Percentiles rank a stretch among this genome's conserved stretches.
phyloP scores from a whole-genome alignment of 371 early-diverging fungal genomes.

The Mucor irregularis region DNA sequence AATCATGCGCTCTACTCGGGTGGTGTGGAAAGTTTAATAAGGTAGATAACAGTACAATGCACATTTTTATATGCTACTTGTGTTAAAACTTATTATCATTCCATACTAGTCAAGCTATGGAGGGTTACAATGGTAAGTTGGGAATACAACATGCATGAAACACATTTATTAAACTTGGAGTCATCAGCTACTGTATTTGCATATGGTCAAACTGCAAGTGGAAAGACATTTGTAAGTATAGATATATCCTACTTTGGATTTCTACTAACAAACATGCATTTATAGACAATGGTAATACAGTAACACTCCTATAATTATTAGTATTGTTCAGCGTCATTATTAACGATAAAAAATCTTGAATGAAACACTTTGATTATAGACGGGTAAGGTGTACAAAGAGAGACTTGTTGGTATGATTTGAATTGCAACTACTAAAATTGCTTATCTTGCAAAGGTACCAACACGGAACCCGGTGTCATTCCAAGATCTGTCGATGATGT shows the following conservation, averaged over 20 bases:
- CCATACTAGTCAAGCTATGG: slow-evolving; percentile 21
- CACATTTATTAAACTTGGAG: not conserved
- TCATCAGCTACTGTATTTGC: slow-evolving; percentile 70
- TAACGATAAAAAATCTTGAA: not conserved
- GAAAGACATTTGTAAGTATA: slow-evolving; percentile 68
- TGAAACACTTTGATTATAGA: slow-evolving; percentile 19
- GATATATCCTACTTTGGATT: not conserved
- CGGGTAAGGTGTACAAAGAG: slow-evolving; percentile 24
- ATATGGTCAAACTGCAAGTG: slow-evolving; percentile 84
- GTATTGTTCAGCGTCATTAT: too few species aligned
- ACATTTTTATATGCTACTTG: too few species aligned
- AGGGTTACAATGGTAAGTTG: slow-evolving; percentile 29
- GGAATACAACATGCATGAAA: too few species aligned
- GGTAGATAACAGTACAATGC: too few species aligned
- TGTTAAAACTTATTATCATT: not conserved
- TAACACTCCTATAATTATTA: too few species aligned
- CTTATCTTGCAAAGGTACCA: slow-evolving; percentile 56
- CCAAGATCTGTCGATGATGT: slow-evolving; percentile 54
- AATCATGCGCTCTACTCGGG: slow-evolving; percentile 31
- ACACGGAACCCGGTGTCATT: slow-evolving; percentile 60
- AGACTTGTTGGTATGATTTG: not conserved
- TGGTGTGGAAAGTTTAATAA: slow-evolving; percentile 36
- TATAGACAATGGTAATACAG: slow-evolving; percentile 8
- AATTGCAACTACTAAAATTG: not conserved
- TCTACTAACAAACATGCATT: not conserved